Evolutionary conservation across 2,329 filamentous ascomycete genomes (phyloP), one percentile per base, ranked within the genome.

Genomic region (Endothia cerciana): DNA sequence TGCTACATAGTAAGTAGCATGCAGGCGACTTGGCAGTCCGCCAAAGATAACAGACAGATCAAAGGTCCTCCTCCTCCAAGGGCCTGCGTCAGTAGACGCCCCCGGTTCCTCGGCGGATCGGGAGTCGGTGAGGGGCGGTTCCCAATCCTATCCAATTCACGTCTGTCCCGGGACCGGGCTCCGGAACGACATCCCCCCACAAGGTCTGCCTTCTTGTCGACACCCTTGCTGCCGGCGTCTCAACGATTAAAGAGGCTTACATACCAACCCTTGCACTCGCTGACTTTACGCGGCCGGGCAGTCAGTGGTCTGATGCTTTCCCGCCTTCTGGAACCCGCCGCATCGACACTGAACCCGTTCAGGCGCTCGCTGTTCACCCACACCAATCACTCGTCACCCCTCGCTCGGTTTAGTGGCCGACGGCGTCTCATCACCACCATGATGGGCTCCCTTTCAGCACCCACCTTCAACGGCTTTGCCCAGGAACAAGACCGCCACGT

Each of bases 401-500:
- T 41, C 56, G 36, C 45, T 17, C 36, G n/a, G n/a, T n/a, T 17
- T 17, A 47, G 33, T 17, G 22, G 38, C 58, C 36, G 57, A n/a
- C 22, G 28, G 25, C 60, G 6, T 38, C 47, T 59, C 57, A 28
- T 36, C 55, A 58, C n/a, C 38, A 61, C 40, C 28, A 43, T 10
- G 49, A 65, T 65, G 66, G 64, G 64, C 13, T 65, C 66, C 30
- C 36, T 63, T 17, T 15, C 65, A 33, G 25, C 47, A 15, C 47
- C 53, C 17, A 22, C 53, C 19, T 36, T 56, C 30, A 38, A 33
- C 30, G 30, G 30, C 53, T 30, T 43, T 59, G 41, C 62, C n/a
- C 58, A 49, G 36, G 70, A 72, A 62, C 60, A 70, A 22, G 80
- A 75, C 53, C 85, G 87, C 70, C 85, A 91, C 74, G 88, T 93